These are phyloP conservation scores for Penicillium sp. DNA, from an alignment of 2,329 filamentous ascomycete species.

Conservation along the genomic window DNA sequence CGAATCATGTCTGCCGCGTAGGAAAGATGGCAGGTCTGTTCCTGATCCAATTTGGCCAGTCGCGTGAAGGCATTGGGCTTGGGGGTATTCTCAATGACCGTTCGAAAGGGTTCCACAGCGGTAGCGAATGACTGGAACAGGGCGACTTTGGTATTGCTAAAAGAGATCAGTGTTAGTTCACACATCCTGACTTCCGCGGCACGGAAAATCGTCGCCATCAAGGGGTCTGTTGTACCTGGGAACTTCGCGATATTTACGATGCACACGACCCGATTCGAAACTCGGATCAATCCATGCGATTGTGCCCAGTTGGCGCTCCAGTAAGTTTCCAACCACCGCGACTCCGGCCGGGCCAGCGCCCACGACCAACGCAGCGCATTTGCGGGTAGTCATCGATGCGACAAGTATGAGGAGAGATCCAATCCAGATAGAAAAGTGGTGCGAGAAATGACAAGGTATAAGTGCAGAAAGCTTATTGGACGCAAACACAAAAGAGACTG, in stretches of 20 bases:
- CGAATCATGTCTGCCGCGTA: constrained; percentile 53
- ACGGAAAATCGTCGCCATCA: too few relatives aligned
- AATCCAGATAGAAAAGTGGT: constrained; percentile 1
- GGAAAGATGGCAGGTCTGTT: constrained; percentile 52
- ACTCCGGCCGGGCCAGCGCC: constrained; percentile 56
- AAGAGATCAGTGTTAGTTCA: not conserved
- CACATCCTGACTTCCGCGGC: too few relatives aligned
- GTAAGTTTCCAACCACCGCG: constrained; percentile 55
- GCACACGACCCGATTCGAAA: constrained; percentile 50
- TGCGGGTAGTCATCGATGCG: constrained; percentile 24
- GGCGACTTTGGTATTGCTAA: constrained; percentile 56
- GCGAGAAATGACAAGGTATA: not conserved
- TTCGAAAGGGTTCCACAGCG: constrained; percentile 48
- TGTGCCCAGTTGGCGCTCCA: constrained; percentile 49
- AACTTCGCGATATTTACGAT: constrained; percentile 54
- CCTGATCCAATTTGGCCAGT: constrained; percentile 50
- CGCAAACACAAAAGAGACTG: not conserved
- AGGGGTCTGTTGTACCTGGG: constrained; percentile 38
- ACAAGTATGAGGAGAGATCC: constrained; percentile 8
- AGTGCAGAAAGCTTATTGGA: not conserved
- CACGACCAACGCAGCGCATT: constrained; percentile 52
- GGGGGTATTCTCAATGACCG: constrained; percentile 44
- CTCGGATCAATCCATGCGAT: constrained; percentile 56
- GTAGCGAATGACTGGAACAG: constrained; percentile 55
- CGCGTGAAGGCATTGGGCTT: constrained; percentile 50